Evolutionary conservation across 805 yeast genomes (phyloP).

Genomic region (Candida awuae): DNA sequence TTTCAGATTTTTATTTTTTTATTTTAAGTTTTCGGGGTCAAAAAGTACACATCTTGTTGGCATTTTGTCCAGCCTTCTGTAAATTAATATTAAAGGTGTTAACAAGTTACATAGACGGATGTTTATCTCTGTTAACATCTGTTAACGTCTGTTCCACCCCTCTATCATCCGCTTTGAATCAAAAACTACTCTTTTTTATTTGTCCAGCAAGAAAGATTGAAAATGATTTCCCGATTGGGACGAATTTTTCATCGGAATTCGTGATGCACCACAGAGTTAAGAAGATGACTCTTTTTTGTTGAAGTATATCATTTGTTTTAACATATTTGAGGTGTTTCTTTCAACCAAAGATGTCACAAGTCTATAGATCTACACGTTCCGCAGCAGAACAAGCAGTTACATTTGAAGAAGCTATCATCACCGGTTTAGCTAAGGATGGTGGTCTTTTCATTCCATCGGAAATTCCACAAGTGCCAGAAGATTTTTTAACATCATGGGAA

Average conservation of each 20-base stretch:
- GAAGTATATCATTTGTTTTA: too few species aligned
- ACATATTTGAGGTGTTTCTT: too few species aligned
- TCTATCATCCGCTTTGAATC: too few species aligned
- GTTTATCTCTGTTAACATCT: too few species aligned
- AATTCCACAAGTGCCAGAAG: conserved; percentile 57
- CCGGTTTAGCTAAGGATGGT: conserved; percentile 94
- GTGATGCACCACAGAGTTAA: too few species aligned
- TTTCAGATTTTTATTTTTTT: conserved; percentile 8
- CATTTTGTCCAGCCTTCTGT: neutral
- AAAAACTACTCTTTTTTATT: too few species aligned
- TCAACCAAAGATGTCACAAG: conserved; percentile 40
- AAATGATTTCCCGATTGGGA: too few species aligned
- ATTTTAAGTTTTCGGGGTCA: neutral
- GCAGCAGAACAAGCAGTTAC: conserved; percentile 42
- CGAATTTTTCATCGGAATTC: too few species aligned
- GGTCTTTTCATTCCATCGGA: conserved; percentile 85
- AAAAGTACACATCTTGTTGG: too few species aligned
- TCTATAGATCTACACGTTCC: conserved; percentile 77
- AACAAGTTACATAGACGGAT: neutral
- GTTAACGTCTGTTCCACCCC: too few species aligned
- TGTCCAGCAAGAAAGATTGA: too few species aligned
- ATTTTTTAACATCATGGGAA: conserved; percentile 59
- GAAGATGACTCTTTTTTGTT: conserved; percentile 14
- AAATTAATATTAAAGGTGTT: too few species aligned
- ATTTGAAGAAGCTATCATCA: conserved; percentile 76